A percentile compares a stretch with the other conserved stretches of the same genome.
These are phyloP conservation scores for Tephrocybe sp. DNA, from an alignment of 768 basidiomycete genomes.

Conservation along the genomic window DNA sequence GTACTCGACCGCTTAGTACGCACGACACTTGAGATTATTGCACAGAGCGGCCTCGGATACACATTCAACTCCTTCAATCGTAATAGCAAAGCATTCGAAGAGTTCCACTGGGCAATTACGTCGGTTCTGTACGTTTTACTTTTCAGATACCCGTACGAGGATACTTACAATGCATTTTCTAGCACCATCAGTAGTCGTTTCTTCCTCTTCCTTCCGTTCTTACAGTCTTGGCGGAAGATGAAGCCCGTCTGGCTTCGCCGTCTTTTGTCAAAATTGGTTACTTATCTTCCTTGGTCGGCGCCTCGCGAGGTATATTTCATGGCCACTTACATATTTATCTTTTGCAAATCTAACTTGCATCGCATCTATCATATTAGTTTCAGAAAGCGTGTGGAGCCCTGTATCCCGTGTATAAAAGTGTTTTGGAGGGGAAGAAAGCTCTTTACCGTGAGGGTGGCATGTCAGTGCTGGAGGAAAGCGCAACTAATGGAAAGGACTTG, in stretches of 20 bases:
- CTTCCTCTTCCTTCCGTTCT: conserved; percentile 23
- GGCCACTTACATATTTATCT: no score
- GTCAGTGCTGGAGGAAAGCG: conserved; percentile 19
- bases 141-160: neutral
- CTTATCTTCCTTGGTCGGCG: conserved; percentile 22
- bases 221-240: conserved; percentile 23
- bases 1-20: conserved; percentile 17
- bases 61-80: conserved; percentile 19
- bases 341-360: no score
- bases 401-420: conserved; percentile 19
- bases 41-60: conserved; percentile 16
- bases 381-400: conserved; percentile 18
- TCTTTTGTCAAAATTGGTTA: conserved; percentile 12
- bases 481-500: conserved; percentile 20
- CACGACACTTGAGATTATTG: conserved; percentile 17
- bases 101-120: conserved; percentile 19
- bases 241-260: conserved; percentile 23
- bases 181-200: conserved; percentile 23
- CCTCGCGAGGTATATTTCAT: conserved; percentile 14
- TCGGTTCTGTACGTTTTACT: conserved; percentile 12
- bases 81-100: conserved; percentile 13
- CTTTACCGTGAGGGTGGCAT: conserved; percentile 16
- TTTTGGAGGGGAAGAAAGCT: conserved; percentile 17
- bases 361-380: no score
- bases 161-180: neutral